Evolutionary conservation across 768 basidiomycete genomes (phyloP).

Genomic region (Lactifluus piperatus): DNA sequence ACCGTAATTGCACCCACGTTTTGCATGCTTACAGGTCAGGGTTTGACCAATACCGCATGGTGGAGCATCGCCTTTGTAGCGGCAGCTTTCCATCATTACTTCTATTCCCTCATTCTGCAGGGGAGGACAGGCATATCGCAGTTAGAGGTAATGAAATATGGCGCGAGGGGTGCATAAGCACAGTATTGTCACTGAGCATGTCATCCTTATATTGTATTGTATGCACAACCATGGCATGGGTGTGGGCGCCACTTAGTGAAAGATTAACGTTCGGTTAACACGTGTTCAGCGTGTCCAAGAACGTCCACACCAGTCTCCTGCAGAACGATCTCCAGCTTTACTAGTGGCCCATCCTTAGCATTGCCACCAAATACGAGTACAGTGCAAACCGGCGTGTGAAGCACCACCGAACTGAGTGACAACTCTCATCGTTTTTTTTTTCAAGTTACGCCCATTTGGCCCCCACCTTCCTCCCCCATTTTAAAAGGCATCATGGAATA

Average conservation of each 20-base stretch:
- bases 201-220: not conserved
- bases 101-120: slow-evolving; percentile 33
- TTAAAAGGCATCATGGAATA: not conserved
- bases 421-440: too few relatives aligned
- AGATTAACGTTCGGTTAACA: not conserved
- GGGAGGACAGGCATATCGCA: slow-evolving; percentile 40
- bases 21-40: slow-evolving; percentile 8
- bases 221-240: too few relatives aligned
- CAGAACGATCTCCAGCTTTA: not conserved
- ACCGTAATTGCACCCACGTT: slow-evolving; percentile 41
- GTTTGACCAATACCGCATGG: slow-evolving; percentile 13
- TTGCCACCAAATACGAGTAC: not conserved
- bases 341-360: too few relatives aligned
- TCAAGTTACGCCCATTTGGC: not conserved
- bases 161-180: slow-evolving; percentile 42
- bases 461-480: too few relatives aligned
- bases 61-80: slow-evolving; percentile 13
- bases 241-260: not conserved
- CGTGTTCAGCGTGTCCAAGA: not conserved
- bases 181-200: not conserved
- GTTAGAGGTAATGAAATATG: slow-evolving; percentile 47
- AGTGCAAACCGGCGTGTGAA: too few relatives aligned
- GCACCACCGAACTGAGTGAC: too few relatives aligned
- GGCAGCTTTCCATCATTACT: slow-evolving; percentile 3
- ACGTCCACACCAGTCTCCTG: not conserved